Percentiles rank a stretch among this genome's conserved stretches.
Conservation (phyloP, 306 rosid species). For the Lagenaria siceraria region DNA sequence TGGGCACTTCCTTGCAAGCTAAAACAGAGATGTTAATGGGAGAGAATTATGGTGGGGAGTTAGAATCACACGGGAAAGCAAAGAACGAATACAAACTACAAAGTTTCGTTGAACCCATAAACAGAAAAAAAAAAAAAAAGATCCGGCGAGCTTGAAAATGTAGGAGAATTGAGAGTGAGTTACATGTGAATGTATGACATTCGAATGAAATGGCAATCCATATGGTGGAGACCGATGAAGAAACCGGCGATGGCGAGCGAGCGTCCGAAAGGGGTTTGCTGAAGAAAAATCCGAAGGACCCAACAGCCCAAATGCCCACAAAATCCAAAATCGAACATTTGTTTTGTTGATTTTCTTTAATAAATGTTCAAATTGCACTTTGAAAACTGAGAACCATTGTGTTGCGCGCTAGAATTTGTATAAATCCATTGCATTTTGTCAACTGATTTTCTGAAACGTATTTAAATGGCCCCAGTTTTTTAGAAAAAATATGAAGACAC, state of each 20-base stretch:
- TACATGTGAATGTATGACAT: constrained; percentile 29
- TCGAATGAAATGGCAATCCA: constrained; percentile 13
- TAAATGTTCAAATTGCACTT: background rate
- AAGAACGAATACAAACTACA: background rate
- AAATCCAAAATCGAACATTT: background rate
- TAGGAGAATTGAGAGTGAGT: constrained; percentile 10
- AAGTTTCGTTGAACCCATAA: background rate
- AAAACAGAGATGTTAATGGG: background rate
- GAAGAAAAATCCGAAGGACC: background rate
- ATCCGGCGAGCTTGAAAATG: background rate
- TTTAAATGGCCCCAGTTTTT: too few relatives aligned
- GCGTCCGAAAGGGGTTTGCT: background rate
- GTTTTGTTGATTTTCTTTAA: background rate
- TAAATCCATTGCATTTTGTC: background rate
- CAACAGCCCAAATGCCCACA: background rate
- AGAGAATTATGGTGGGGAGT: background rate
- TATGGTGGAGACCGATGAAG: constrained; percentile 8
- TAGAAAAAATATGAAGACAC: too few relatives aligned
- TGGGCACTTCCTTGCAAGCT: background rate
- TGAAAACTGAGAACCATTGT: background rate
- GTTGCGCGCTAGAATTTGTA: background rate
- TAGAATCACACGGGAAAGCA: background rate
- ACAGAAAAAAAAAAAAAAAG: background rate
- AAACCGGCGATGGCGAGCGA: background rate
- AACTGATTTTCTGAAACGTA: too few relatives aligned